These are phyloP conservation scores for Starmera quercuum DNA, from an alignment of 805 yeast genomes.

Conservation along the genomic window DNA sequence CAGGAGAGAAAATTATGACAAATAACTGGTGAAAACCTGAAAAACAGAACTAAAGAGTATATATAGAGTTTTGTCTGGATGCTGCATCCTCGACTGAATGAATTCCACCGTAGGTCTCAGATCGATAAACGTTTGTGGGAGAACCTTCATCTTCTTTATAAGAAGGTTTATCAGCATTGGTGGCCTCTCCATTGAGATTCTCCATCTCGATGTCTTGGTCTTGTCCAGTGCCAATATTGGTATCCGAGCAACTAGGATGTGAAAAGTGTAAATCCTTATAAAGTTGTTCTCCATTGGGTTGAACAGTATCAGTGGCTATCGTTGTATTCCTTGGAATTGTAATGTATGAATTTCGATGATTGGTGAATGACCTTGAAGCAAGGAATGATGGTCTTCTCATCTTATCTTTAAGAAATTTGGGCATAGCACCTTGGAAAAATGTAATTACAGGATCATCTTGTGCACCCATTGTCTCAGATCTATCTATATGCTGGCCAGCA, in stretches of 20 bases:
- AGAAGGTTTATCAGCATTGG: too few species aligned
- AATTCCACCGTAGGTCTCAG: conserved; percentile 1
- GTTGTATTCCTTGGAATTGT: neutral
- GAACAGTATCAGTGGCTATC: neutral
- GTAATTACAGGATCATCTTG: conserved; percentile 18
- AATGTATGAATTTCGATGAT: neutral
- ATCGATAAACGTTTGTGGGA: neutral
- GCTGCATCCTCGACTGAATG: neutral
- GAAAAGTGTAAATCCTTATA: neutral
- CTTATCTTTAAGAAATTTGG: conserved; percentile 15
- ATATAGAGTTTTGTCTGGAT: neutral
- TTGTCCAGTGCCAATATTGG: neutral
- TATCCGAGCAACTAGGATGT: neutral
- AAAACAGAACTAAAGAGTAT: neutral
- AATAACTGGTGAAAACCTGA: too few species aligned
- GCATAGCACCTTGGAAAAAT: conserved; percentile 21
- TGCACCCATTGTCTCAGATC: conserved; percentile 16
- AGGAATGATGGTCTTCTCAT: conserved; percentile 18
- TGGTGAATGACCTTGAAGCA: neutral
- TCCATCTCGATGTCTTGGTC: neutral
- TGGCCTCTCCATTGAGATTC: neutral
- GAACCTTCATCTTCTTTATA: neutral
- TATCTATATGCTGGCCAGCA: conserved; percentile 10
- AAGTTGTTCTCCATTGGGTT: neutral
- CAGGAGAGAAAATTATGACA: too few species aligned